Base-by-base conservation (phyloP, 495 filamentous ascomycete species). In the Tuber aestivum region DNA sequence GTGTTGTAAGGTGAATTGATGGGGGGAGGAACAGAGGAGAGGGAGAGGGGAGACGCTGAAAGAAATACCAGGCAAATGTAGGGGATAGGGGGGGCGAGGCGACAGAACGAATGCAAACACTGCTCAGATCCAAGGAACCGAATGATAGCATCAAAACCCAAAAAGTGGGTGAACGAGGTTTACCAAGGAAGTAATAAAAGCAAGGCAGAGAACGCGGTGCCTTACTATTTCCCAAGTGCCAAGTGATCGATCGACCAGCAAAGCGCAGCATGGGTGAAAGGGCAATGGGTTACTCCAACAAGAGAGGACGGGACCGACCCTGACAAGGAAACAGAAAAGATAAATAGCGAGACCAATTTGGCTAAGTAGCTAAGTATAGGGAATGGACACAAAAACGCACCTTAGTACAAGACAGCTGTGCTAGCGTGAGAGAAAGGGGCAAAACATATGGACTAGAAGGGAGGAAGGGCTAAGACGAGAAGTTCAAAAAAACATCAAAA, bases 141-240 rank as follows among this genome's bases (percentile, higher is more conserved):
- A 65, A 27, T 14, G 12, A 72, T 69, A 75, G 32, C 21, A 45
- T 79, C 9, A 74, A 73, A 40, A 40, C n/a, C 48, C 70, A 71
- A 41, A 10, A 32, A 69, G 45, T 38, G 70, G 65, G 37, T 69
- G 41, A 75, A 7, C 27, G 6, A 1, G 4, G 14, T 4, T 18
- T 65, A 14, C 3, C n/a, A 18, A 16, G 12, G 3, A 1, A 16
- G 56, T 65, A 35, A 65, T 4, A 2, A 35, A 65, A 65, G 12
- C 6, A 14, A 18, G 27, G 35, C 12, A 65, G 56, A 35, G n/a
- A 32, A 7, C 27, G 3, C 27, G 27, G 27, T 65, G 5, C 27
- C 27, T 65, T 32, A 32, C 56, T 65, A 35, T 4, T 65, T 65
- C 56, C 56, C 27, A 32, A 65, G 27, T n/a, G 35, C 27, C 0